Conservation (phyloP, 2,329 filamentous ascomycete genomes). For the Lasiodiplodia gonubiensis region DNA sequence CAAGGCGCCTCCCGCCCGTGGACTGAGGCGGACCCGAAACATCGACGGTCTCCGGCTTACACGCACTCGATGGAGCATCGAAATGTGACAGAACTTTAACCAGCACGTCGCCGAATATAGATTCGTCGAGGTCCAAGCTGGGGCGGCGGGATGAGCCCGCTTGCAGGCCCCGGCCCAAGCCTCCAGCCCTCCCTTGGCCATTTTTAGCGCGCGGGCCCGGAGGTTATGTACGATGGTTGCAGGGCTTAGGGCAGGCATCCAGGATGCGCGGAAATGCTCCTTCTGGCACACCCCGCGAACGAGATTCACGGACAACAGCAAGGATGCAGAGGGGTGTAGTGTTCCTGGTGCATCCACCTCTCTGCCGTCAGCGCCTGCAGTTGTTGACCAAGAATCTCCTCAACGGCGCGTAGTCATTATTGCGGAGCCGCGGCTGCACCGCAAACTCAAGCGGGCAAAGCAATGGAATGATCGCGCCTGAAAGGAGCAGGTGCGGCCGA, state of each 20-base stretch:
- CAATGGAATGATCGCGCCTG: constrained; percentile 18
- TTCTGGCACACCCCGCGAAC: constrained; percentile 4
- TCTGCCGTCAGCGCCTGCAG: constrained; percentile 14
- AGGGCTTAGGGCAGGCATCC: constrained; percentile 19
- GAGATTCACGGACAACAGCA: background rate
- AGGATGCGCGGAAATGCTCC: constrained; percentile 17
- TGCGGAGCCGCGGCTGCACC: constrained; percentile 22
- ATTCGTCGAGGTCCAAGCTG: background rate
- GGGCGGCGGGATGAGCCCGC: constrained; percentile 39
- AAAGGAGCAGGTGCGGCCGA: constrained; percentile 23
- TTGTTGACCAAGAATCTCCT: background rate
- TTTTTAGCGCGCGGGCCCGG: constrained; percentile 10
- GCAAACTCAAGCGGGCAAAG: constrained; percentile 20
- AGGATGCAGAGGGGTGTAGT: background rate
- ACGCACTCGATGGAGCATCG: constrained; percentile 10
- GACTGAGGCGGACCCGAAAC: constrained; percentile 27
- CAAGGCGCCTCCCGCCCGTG: constrained; percentile 21
- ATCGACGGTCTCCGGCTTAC: constrained; percentile 26
- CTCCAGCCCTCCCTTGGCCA: constrained; percentile 29
- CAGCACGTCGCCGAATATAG: constrained; percentile 17
- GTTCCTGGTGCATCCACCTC: constrained; percentile 23
- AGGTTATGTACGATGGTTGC: background rate
- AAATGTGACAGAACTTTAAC: constrained; percentile 27
- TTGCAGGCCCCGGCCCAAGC: constrained; percentile 34
- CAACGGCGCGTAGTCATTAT: background rate